Evolutionary conservation across 2,329 filamentous ascomycete species (phyloP), one percentile per base, ranked within the genome.

Genomic region (Alternaria sp.): DNA sequence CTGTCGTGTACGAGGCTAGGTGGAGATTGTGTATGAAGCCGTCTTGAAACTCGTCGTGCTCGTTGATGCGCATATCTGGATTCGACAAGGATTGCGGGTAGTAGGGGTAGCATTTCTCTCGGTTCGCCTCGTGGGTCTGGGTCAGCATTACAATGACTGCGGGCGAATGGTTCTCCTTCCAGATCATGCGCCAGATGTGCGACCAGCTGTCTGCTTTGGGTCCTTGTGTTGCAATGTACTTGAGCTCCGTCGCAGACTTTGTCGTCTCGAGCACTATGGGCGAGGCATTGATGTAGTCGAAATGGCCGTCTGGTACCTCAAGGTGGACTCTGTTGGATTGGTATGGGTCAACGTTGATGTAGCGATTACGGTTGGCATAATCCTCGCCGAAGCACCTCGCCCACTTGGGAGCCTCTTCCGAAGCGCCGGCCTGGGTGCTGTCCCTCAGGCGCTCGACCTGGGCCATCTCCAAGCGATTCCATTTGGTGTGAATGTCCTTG

Each of bases 151-250:
- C 90, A 54, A 98, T 90, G 58, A 98, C 92, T 1, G 89, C 93
- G 1, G 80, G 78, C 28, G 74, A 75, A 3, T 90, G 88, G n/a
- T 84, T 87, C 78, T 96, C 92, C 72, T 96, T 90, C 76, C 92
- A 92, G 36, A 97, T 84, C 95, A 99, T 99, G 74, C 95, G 92
- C 92, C 94, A 99, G 67, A 97, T 92, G 74, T 97, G 93, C 67
- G 89, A 87, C 57, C 90, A 85, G 16, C 91, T 92, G 27, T 87
- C 86, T 61, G 85, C 79, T 73, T 94, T 97, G 6, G 95, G 95
- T 0, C 95, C 95, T 82, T 96, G 93, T 78, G 96, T 97, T 54
- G 94, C 95, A 69, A 99, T 97, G 79, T 96, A 98, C 56, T 86
- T 85, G 58, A 81, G 78, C 50, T 79, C 72, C 40, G 76, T 77